A percentile compares a stretch with the other conserved stretches of the same genome.
Evolutionary conservation across 768 basidiomycete species (phyloP).

Genomic region (Tricholoma matsutake): DNA sequence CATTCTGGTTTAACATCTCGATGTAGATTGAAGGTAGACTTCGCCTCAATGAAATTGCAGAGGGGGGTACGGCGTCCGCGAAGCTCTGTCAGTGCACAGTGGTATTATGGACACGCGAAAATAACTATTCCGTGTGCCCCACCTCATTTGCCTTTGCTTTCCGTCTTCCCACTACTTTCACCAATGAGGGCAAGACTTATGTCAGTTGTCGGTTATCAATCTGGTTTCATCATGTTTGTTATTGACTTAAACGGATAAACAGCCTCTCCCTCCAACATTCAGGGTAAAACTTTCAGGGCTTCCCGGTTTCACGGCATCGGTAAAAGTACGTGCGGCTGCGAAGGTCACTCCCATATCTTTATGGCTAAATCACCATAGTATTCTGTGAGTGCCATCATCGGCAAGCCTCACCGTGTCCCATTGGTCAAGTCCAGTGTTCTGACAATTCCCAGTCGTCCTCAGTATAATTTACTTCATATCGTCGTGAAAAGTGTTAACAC

Average conservation of each 20-base stretch:
- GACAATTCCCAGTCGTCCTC: conserved; percentile 30
- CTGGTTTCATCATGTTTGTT: not conserved
- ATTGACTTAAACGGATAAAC: conserved; percentile 3
- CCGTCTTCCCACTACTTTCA: conserved; percentile 56
- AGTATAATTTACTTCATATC: conserved; percentile 33
- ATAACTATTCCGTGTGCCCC: conserved; percentile 46
- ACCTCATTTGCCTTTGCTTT: conserved; percentile 50
- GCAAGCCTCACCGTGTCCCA: conserved; percentile 42
- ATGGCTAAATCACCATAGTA: conserved; percentile 39
- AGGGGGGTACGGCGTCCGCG: conserved; percentile 54
- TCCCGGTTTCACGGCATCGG: conserved; percentile 67
- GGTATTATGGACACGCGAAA: conserved; percentile 57
- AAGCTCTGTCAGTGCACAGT: conserved; percentile 50
- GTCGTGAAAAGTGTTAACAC: no score
- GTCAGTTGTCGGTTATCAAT: conserved; percentile 31
- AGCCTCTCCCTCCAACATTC: conserved; percentile 73
- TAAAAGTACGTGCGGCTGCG: conserved; percentile 37
- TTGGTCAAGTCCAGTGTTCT: conserved; percentile 52
- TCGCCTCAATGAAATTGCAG: conserved; percentile 59
- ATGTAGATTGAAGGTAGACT: conserved; percentile 60
- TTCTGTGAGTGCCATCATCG: conserved; percentile 48
- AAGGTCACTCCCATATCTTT: no score
- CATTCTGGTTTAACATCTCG: not conserved
- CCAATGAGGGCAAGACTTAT: conserved; percentile 52
- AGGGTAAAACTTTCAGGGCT: conserved; percentile 65